Evolutionary conservation across 495 filamentous ascomycete species (phyloP).

Genomic region (Penicillium parvum): DNA sequence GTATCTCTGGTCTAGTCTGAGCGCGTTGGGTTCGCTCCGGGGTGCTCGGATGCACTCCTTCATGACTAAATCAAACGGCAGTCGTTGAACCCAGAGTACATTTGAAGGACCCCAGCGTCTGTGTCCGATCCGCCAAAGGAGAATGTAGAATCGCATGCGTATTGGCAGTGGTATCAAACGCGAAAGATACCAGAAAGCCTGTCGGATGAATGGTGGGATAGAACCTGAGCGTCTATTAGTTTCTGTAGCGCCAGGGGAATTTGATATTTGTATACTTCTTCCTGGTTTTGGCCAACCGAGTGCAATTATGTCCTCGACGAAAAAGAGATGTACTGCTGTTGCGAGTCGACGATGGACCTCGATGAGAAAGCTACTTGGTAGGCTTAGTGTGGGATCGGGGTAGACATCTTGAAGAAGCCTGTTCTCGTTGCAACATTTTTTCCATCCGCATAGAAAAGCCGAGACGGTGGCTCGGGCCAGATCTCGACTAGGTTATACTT

Average conservation of each 20-base stretch:
- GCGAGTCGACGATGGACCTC: background rate
- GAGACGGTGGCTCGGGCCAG: background rate
- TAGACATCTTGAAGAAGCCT: background rate
- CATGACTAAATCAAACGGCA: slow-evolving; percentile 15
- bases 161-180: background rate
- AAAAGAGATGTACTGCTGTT: background rate
- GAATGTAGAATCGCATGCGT: background rate
- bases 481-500: background rate
- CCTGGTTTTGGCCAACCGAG: background rate
- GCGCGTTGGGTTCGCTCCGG: slow-evolving; percentile 11
- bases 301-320: background rate
- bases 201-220: background rate
- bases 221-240: background rate
- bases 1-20: slow-evolving; percentile 15
- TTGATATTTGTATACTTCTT: background rate
- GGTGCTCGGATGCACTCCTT: slow-evolving; percentile 14
- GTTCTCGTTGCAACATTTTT: background rate
- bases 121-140: background rate
- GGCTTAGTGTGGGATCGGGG: background rate
- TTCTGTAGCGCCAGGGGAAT: background rate
- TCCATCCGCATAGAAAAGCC: background rate
- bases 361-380: background rate
- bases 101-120: background rate
- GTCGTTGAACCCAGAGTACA: background rate
- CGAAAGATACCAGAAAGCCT: background rate